Percentiles rank a stretch among this genome's conserved stretches.
Evolutionary conservation across 2,329 filamentous ascomycete genomes (phyloP).

Genomic region (Sporothrix protearum): DNA sequence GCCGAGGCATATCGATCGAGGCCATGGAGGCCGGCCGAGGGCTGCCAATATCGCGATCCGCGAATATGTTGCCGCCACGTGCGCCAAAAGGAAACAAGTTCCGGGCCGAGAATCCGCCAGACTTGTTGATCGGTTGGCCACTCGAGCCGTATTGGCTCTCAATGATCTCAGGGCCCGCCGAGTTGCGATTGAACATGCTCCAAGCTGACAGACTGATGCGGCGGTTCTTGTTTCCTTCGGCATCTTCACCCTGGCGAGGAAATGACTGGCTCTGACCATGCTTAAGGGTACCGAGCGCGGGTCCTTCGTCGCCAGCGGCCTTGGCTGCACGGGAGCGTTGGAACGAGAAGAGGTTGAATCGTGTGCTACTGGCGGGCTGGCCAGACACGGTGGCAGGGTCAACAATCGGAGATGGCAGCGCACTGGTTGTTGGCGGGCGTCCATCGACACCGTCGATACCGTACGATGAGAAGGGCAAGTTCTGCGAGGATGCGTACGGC

Average conservation of each 20-base stretch:
- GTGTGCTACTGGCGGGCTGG: constrained; percentile 39
- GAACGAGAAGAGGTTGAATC: constrained; percentile 53
- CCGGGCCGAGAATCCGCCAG: constrained; percentile 39
- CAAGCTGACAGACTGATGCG: constrained; percentile 58
- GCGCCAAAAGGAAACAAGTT: constrained; percentile 49
- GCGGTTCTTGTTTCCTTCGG: constrained; percentile 51
- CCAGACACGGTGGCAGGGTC: constrained; percentile 23
- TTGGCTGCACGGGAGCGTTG: constrained; percentile 62
- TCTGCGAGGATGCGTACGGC: constrained; percentile 58
- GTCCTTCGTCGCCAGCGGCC: constrained; percentile 56
- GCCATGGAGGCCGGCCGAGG: constrained; percentile 67
- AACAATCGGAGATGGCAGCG: constrained; percentile 42
- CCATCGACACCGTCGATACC: constrained; percentile 45
- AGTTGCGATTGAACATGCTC: constrained; percentile 55
- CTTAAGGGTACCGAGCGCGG: constrained; percentile 65
- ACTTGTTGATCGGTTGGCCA: constrained; percentile 33
- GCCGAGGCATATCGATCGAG: constrained; percentile 68
- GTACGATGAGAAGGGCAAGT: constrained; percentile 54
- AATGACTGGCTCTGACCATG: constrained; percentile 73
- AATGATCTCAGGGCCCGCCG: constrained; percentile 45
- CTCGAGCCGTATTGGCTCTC: constrained; percentile 33
- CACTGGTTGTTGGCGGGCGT: constrained; percentile 39
- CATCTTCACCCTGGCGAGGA: constrained; percentile 58
- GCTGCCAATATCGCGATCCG: constrained; percentile 55
- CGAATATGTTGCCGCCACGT: constrained; percentile 46